Evolutionary conservation across 345 rosid species (phyloP).

Genomic region (Capsella bursapastoris): DNA sequence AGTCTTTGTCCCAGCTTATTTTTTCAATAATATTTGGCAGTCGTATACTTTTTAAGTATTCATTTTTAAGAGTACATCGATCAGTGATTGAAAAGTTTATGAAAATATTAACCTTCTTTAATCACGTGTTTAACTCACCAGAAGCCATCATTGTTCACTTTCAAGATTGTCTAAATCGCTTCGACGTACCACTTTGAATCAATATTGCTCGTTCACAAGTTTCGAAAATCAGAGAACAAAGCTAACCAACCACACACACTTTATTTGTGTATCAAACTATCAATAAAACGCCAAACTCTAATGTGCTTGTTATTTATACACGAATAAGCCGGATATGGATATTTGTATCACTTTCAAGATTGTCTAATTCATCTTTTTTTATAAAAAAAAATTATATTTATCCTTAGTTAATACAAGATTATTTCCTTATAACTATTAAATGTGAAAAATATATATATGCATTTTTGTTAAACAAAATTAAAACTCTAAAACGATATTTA

Average conservation of each 20-base stretch:
- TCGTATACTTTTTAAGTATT: constrained; percentile 25
- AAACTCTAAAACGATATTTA: too few relatives aligned
- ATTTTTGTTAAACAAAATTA: too few relatives aligned
- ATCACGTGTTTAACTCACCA: constrained; percentile 33
- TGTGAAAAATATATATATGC: too few relatives aligned
- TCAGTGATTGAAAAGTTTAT: background rate
- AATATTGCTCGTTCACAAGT: background rate
- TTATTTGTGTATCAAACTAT: background rate
- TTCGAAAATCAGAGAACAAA: background rate
- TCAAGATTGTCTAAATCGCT: constrained; percentile 17
- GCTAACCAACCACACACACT: background rate
- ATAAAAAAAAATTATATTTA: background rate
- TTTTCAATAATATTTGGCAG: constrained; percentile 28
- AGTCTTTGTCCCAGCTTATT: constrained; percentile 30
- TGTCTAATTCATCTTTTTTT: too few relatives aligned
- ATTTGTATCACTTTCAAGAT: too few relatives aligned
- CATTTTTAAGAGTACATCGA: background rate
- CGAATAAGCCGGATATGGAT: background rate
- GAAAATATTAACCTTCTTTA: constrained; percentile 11
- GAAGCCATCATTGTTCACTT: constrained; percentile 31
- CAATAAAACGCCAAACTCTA: constrained; percentile 5
- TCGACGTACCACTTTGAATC: background rate
- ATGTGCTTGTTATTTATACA: background rate
- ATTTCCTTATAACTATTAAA: background rate
- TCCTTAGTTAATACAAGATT: background rate